These are phyloP conservation scores for Rhodamnia argentea DNA, from an alignment of 345 rosid species.

Conservation along the genomic window DNA sequence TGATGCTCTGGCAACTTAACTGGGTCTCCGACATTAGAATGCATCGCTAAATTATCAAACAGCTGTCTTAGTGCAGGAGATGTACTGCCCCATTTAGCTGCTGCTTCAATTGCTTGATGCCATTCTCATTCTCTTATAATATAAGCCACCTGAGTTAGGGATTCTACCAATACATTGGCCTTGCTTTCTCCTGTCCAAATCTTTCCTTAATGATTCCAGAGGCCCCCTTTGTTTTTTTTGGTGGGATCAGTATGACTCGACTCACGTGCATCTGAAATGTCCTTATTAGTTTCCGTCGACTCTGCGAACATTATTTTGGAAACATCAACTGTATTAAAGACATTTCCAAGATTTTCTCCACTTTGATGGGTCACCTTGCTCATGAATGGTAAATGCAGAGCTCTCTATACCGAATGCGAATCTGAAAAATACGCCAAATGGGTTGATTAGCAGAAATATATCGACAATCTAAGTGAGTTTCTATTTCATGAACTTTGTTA, in stretches of 20 bases:
- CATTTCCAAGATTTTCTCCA: background rate
- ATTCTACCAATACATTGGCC: background rate
- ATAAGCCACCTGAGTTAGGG: background rate
- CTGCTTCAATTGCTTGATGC: background rate
- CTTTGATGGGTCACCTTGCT: background rate
- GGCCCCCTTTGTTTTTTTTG: no score
- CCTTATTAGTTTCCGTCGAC: background rate
- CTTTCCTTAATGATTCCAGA: background rate
- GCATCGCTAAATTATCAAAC: no score
- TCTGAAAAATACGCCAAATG: background rate
- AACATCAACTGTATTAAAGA: background rate
- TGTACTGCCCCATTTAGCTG: no score
- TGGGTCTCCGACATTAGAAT: background rate
- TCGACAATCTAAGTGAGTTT: background rate
- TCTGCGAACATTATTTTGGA: background rate
- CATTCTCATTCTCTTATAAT: background rate
- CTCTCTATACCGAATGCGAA: background rate
- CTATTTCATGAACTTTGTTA: background rate
- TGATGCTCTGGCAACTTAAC: background rate
- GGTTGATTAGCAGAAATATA: background rate
- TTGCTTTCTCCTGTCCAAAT: background rate
- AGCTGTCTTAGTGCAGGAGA: no score
- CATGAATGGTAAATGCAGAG: background rate
- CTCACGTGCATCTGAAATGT: background rate
- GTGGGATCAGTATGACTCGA: background rate